Evolutionary conservation across 768 basidiomycete species (phyloP).

Genomic region (Tulasnella sp.): DNA sequence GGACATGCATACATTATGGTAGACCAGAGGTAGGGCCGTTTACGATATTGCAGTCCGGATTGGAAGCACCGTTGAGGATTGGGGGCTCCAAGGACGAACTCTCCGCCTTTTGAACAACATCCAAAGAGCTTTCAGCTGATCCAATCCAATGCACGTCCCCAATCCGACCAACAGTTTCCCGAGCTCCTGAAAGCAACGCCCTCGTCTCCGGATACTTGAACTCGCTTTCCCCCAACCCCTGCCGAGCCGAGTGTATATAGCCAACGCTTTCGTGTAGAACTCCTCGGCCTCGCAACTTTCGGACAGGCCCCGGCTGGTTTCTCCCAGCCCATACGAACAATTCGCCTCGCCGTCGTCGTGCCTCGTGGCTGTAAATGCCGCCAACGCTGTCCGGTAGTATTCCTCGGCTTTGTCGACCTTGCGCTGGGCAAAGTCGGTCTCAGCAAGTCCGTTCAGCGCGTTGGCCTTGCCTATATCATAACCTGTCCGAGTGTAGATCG

Average conservation of each 20-base stretch:
- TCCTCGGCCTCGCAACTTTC: no score
- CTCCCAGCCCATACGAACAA: background rate
- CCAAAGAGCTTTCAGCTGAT: background rate
- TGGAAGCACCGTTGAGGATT: background rate
- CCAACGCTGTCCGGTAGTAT: background rate
- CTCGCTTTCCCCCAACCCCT: no score
- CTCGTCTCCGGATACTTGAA: background rate
- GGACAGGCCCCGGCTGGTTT: background rate
- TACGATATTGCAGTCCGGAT: background rate
- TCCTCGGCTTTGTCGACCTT: background rate
- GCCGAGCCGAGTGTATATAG: no score
- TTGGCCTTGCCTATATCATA: background rate
- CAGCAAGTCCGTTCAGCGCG: background rate
- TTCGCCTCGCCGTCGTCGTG: background rate
- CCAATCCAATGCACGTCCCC: background rate
- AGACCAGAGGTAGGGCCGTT: background rate
- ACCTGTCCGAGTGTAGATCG: background rate
- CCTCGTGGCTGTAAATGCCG: background rate
- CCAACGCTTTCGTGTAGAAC: no score
- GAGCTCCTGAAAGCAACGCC: background rate
- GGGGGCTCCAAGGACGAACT: background rate
- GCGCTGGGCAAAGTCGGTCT: background rate
- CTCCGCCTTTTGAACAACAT: background rate
- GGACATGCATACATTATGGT: background rate
- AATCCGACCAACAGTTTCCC: background rate